These are phyloP conservation scores for Nitzschia sp. DNA, from an alignment of 108 stramenopile species.

Conservation along the genomic window DNA sequence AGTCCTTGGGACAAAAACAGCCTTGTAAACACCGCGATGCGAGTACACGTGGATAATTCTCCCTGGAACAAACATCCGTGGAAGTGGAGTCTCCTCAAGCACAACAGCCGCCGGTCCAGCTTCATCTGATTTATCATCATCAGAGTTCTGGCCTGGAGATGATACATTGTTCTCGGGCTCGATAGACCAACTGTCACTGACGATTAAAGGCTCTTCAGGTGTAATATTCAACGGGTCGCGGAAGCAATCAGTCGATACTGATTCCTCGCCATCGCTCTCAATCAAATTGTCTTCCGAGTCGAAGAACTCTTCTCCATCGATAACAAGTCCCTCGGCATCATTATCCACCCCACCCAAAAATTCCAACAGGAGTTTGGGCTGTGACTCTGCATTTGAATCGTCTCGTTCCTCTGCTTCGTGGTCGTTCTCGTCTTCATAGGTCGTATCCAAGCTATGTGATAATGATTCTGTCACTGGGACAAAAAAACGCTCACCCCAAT, in stretches of 20 bases:
- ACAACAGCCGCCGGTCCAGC: slow-evolving; percentile 55
- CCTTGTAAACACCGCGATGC: slow-evolving; percentile 85
- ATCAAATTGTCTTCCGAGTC: slow-evolving; percentile 66
- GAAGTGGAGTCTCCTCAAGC: slow-evolving; percentile 87
- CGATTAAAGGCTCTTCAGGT: slow-evolving; percentile 1
- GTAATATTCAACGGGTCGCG: slow-evolving; percentile 8
- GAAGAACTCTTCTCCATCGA: slow-evolving; percentile 84
- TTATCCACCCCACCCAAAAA: slow-evolving; percentile 48
- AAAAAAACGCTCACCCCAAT: slow-evolving; percentile 38
- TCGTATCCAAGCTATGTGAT: slow-evolving; percentile 5
- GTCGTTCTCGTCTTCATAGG: neutral
- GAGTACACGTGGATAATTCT: slow-evolving; percentile 92
- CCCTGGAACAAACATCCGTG: slow-evolving; percentile 91
- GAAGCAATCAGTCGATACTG: slow-evolving; percentile 16
- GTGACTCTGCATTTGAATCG: neutral
- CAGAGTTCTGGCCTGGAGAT: slow-evolving; percentile 1
- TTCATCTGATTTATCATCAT: slow-evolving; percentile 19
- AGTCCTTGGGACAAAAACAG: slow-evolving; percentile 75
- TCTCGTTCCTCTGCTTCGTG: neutral
- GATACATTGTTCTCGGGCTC: neutral
- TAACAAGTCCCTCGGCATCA: slow-evolving; percentile 36
- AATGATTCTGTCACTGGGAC: slow-evolving; percentile 6
- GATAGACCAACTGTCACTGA: slow-evolving; percentile 37
- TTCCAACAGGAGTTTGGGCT: slow-evolving; percentile 33
- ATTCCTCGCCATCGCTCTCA: slow-evolving; percentile 50